phyloP scores from a whole-genome alignment of 495 filamentous ascomycete species.

The Penicillium angulare region DNA sequence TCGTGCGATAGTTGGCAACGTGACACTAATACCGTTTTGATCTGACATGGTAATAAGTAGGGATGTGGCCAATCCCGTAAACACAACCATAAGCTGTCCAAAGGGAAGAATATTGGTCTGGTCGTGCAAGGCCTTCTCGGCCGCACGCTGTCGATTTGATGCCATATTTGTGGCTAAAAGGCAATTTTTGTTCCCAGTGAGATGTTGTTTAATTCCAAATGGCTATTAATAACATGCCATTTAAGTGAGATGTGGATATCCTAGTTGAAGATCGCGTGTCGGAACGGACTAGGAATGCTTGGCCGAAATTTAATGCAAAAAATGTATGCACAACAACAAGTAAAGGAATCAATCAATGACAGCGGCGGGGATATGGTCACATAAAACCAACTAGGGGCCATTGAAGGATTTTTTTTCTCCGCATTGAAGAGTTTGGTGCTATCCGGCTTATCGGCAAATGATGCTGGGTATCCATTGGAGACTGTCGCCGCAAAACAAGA shows the following conservation, averaged over 20 bases:
- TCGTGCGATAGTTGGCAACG: constrained; percentile 57
- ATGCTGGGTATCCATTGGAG: constrained; percentile 22
- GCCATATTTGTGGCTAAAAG: constrained; percentile 22
- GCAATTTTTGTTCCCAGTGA: neutral
- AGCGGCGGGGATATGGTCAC: neutral
- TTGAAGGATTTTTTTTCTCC: constrained; percentile 3
- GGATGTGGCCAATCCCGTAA: constrained; percentile 50
- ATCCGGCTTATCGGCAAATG: constrained; percentile 18
- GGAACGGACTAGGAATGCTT: neutral
- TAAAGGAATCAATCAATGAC: no score
- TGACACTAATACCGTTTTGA: constrained; percentile 61
- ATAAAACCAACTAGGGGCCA: neutral
- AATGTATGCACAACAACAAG: neutral
- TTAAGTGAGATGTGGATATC: neutral
- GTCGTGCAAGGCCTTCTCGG: constrained; percentile 46
- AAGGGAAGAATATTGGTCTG: constrained; percentile 60
- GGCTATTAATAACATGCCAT: no score
- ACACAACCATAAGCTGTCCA: constrained; percentile 55
- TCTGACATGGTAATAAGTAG: constrained; percentile 60
- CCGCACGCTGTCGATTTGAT: constrained; percentile 32
- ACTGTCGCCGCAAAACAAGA: constrained; percentile 10
- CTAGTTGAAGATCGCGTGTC: neutral
- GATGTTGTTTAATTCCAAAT: neutral
- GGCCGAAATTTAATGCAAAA: neutral
- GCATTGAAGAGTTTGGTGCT: constrained; percentile 7